Evolutionary conservation across 495 filamentous ascomycete species (phyloP), one percentile per base, ranked within the genome.

Genomic region (Physcia stellaris): DNA sequence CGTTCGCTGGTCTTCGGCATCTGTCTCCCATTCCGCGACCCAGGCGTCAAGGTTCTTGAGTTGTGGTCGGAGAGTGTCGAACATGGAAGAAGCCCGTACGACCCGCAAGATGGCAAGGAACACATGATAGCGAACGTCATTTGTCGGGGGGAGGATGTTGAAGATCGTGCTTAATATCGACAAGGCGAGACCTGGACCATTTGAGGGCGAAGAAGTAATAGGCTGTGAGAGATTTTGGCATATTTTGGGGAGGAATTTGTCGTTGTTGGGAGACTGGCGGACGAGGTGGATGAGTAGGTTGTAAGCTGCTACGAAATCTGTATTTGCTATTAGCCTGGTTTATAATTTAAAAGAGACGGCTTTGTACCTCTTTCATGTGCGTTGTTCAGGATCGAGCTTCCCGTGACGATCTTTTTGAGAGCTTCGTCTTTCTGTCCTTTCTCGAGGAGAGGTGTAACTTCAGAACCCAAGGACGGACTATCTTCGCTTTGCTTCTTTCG

Each of bases 231-330:
- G 83, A 60, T 88, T 82, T 44, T 75, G 66, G 68, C 90, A 95
- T 49, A 99, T 74, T 48, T 67, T 69, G 33, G 85, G 77, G 20
- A 99, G 80, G 64, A 86, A 86, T 55, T 77, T 83, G 56, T 84
- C 74, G 42, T 80, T 68, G 46, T 86, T 79, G 46, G 79, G 73
- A 27, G 83, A 79, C 60, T 92, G 85, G 47, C 81, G 71, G 51
- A 92, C 68, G 19, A 99, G 77, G 66, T 96, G 86, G 45, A 95
- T 70, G 47, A 99, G 78, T 45, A 95, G 80, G 64, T 96, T 95
- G 67, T 94, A 94, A 24, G 90, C 82, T 24, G 86, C 75, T 37
- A 80, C 83, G 57, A 96, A 88, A 61, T 96, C 88, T 80, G 47
- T 41, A 50, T n/a, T 33, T 32, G 12, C 26, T 7, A 7, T 7